Evolutionary conservation across 495 filamentous ascomycete species (phyloP).

Genomic region (Recurvomyces mirabilis): DNA sequence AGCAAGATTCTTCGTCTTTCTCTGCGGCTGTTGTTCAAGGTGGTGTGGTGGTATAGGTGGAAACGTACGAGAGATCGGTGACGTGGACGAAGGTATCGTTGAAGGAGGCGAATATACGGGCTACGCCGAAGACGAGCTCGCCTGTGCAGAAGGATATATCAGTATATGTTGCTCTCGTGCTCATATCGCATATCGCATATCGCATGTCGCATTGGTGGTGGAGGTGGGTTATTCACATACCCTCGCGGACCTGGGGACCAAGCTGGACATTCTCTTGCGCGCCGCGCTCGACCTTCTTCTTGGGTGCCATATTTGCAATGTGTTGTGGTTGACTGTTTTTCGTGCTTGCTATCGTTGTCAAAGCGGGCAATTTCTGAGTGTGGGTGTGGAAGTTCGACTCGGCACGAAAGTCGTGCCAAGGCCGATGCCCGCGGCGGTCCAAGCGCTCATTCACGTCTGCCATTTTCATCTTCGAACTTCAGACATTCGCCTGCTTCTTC

Average conservation of each 20-base stretch:
- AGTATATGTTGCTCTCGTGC: too few species aligned
- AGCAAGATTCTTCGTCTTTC: too few species aligned
- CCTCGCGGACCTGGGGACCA: conserved; percentile 86
- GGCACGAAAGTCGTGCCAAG: not conserved
- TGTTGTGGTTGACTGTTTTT: conserved; percentile 3
- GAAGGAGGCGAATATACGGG: conserved; percentile 98
- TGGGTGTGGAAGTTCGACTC: conserved; percentile 8
- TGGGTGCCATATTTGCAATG: conserved; percentile 38
- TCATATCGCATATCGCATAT: too few species aligned
- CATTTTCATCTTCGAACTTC: too few species aligned
- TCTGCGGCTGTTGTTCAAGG: not conserved
- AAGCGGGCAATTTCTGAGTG: conserved; percentile 5
- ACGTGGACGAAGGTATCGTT: conserved; percentile 99
- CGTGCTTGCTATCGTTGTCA: too few species aligned
- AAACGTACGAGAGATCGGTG: conserved; percentile 90
- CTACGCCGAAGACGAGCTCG: conserved; percentile 97
- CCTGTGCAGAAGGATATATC: too few species aligned
- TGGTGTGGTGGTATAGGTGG: conserved; percentile 15
- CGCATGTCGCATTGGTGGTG: not conserved
- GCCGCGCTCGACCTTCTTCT: conserved; percentile 64
- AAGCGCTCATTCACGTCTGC: too few species aligned
- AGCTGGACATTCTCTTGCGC: conserved; percentile 96
- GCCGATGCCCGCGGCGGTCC: not conserved
- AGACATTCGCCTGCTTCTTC: too few species aligned
- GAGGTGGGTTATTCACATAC: conserved; percentile 35